Conservation (phyloP, 768 basidiomycete species). For the Hebeloma cylindrosporum region DNA sequence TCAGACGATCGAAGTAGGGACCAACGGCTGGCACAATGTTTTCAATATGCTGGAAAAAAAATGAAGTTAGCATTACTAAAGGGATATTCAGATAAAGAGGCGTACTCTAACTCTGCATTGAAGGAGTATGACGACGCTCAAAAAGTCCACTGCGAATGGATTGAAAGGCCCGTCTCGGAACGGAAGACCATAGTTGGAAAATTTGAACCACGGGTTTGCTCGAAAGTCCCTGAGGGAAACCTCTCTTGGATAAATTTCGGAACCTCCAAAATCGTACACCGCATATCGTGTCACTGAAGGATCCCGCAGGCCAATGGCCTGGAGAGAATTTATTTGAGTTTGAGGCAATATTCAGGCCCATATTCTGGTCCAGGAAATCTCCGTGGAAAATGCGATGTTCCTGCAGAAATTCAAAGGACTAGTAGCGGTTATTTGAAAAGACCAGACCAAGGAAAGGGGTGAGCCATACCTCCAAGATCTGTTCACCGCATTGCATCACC, state of each 20-base stretch:
- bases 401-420: conserved; percentile 16
- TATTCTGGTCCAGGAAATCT: conserved; percentile 15
- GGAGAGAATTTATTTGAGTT: neutral
- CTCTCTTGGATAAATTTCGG: conserved; percentile 10
- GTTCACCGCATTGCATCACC: conserved; percentile 2
- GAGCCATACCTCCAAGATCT: neutral
- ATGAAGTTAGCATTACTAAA: too few species aligned
- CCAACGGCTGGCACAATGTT: neutral
- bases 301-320: neutral
- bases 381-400: conserved; percentile 15
- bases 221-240: conserved; percentile 1
- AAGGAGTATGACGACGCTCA: neutral
- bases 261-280: conserved; percentile 16
- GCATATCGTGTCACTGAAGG: conserved; percentile 6
- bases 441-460: neutral
- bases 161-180: neutral
- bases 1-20: neutral
- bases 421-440: neutral
- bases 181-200: neutral
- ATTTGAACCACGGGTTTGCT: neutral
- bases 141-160: conserved; percentile 12
- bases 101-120: neutral
- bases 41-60: conserved; percentile 2
- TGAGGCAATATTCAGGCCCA: conserved; percentile 12
- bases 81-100: neutral